Conservation (phyloP, 2,329 filamentous ascomycete genomes). For the Coleophoma eucalyptorum region DNA sequence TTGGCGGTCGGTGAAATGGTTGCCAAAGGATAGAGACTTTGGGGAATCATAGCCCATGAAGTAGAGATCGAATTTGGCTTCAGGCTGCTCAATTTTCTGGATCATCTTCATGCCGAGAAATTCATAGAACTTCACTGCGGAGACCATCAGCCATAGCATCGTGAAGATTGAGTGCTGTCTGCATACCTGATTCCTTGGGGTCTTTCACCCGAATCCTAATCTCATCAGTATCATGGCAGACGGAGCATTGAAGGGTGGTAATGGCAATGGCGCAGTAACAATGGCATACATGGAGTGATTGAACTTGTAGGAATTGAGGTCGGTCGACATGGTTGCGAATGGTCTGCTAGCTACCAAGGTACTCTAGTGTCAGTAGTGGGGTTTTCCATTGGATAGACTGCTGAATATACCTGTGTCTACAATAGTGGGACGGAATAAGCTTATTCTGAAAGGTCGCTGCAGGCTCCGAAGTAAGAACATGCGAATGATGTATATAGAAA, state of each 20-base stretch:
- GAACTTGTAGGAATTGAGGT: slow-evolving; percentile 74
- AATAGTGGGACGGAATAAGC: slow-evolving; percentile 10
- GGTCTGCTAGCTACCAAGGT: slow-evolving; percentile 20
- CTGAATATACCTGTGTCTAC: slow-evolving; percentile 16
- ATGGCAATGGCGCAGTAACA: slow-evolving; percentile 20
- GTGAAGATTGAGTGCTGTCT: neutral
- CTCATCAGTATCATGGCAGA: slow-evolving; percentile 11
- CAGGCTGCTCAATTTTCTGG: slow-evolving; percentile 76
- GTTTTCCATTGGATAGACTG: neutral
- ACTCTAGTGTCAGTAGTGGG: slow-evolving; percentile 10
- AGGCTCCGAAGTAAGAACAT: slow-evolving; percentile 19
- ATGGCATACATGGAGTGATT: slow-evolving; percentile 75
- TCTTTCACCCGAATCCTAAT: slow-evolving; percentile 89
- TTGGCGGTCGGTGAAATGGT: slow-evolving; percentile 74
- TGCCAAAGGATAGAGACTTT: slow-evolving; percentile 67
- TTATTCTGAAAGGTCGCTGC: slow-evolving; percentile 14
- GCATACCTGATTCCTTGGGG: slow-evolving; percentile 69
- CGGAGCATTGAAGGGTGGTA: too few species aligned
- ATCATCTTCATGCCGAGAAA: slow-evolving; percentile 84
- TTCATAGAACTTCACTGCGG: slow-evolving; percentile 82
- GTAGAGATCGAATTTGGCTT: slow-evolving; percentile 92
- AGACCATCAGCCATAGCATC: neutral
- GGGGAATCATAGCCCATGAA: slow-evolving; percentile 87
- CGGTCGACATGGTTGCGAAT: slow-evolving; percentile 51
- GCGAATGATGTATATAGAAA: neutral